Evolutionary conservation across 495 filamentous ascomycete species (phyloP).

Genomic region (Glonium stellatum): DNA sequence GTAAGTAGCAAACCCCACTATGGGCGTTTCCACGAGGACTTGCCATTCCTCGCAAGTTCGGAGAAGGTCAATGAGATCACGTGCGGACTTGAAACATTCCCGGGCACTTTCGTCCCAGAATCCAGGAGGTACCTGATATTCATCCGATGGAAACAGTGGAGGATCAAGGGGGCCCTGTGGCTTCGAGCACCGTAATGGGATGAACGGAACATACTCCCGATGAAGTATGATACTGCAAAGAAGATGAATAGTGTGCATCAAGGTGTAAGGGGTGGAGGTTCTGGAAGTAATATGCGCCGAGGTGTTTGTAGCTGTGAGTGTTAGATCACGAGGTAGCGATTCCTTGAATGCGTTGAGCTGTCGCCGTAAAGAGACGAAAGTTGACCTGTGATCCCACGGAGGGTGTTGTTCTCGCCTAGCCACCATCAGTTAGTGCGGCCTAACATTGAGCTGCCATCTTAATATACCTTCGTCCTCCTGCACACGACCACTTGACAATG

Average conservation of each 20-base stretch:
- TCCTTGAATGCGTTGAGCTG: conserved; percentile 61
- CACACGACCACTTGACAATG: conserved; percentile 68
- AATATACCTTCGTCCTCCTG: conserved; percentile 56
- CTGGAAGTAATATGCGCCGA: conserved; percentile 72
- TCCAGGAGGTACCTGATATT: conserved; percentile 44
- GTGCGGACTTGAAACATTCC: conserved; percentile 64
- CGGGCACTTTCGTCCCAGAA: conserved; percentile 75
- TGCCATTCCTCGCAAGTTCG: conserved; percentile 65
- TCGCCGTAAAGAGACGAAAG: conserved; percentile 49
- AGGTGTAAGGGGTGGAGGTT: conserved; percentile 64
- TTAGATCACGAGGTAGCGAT: conserved; percentile 60
- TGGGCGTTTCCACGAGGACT: conserved; percentile 67
- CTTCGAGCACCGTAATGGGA: conserved; percentile 61
- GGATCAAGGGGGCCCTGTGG: conserved; percentile 68
- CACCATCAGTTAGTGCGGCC: conserved; percentile 1
- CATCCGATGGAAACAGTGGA: conserved; percentile 54
- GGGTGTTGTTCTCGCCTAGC: conserved; percentile 36
- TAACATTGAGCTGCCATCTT: neutral
- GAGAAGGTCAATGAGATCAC: conserved; percentile 69
- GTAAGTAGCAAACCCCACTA: conserved; percentile 75
- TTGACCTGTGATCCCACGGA: conserved; percentile 31
- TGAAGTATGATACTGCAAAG: conserved; percentile 74
- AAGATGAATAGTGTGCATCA: conserved; percentile 71
- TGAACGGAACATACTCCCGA: conserved; percentile 74
- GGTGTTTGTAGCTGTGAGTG: conserved; percentile 68